These are phyloP conservation scores for Gymnopilus dilepis DNA, from an alignment of 768 basidiomycete species.

Conservation along the genomic window DNA sequence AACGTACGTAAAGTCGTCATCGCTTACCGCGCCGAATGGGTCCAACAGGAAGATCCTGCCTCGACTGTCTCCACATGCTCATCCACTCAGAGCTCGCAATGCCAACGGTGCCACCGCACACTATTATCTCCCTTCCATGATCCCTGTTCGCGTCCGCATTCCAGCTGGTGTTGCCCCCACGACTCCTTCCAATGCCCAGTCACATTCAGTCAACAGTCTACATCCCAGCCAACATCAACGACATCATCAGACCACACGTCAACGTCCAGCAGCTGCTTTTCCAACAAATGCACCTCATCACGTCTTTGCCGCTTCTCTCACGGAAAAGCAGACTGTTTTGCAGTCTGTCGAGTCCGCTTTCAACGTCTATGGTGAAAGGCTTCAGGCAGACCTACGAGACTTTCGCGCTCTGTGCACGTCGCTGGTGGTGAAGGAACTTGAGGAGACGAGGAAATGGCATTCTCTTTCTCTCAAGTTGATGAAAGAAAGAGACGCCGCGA, in stretches of 20 bases:
- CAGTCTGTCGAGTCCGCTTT: conserved; percentile 35
- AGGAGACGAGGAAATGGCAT: conserved; percentile 36
- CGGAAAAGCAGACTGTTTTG: conserved; percentile 11
- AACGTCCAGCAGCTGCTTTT: neutral
- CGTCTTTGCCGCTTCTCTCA: neutral
- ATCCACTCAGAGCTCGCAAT: neutral
- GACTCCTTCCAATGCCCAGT: neutral
- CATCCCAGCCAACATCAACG: neutral
- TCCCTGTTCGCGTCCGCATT: conserved; percentile 10
- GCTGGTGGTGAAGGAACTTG: conserved; percentile 35
- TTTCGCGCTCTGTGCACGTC: conserved; percentile 37
- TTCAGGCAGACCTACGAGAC: conserved; percentile 34
- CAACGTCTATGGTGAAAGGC: conserved; percentile 33
- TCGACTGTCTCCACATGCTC: neutral
- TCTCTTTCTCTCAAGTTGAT: conserved; percentile 35
- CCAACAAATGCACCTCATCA: neutral
- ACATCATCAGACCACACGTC: neutral
- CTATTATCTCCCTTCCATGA: conserved; percentile 4
- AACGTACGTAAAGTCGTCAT: too few relatives aligned
- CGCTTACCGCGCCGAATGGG: neutral
- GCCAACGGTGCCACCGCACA: neutral
- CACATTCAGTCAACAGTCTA: neutral
- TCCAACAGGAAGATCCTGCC: neutral
- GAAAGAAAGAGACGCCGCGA: conserved; percentile 39
- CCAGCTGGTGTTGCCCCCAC: neutral